Evolutionary conservation across 108 stramenopile species (phyloP).

Genomic region (Mediolabrus comicus): DNA sequence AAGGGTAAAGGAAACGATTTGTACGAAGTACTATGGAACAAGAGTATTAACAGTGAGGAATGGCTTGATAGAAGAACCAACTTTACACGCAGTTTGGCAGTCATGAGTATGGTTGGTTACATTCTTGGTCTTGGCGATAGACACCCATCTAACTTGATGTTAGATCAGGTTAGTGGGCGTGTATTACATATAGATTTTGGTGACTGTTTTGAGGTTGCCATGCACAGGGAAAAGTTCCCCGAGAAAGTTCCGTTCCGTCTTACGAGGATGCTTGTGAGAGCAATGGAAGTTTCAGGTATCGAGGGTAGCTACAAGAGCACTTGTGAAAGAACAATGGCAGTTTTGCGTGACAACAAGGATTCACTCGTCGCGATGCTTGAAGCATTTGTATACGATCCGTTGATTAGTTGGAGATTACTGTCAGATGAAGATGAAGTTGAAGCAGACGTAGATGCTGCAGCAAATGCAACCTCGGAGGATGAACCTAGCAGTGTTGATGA

Average conservation of each 20-base stretch:
- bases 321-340: constrained; percentile 95
- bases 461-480: not conserved
- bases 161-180: constrained; percentile 91
- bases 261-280: constrained; percentile 98
- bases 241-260: constrained; percentile 99
- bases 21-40: constrained; percentile 95
- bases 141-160: constrained; percentile 92
- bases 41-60: constrained; percentile 92
- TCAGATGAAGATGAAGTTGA: constrained; percentile 22
- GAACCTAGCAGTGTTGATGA: not conserved
- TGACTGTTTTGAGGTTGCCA: constrained; percentile 97
- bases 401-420: constrained; percentile 97
- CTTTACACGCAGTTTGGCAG: constrained; percentile 95
- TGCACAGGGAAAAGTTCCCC: constrained; percentile 97
- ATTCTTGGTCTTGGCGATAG: constrained; percentile 91
- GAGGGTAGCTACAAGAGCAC: constrained; percentile 98
- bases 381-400: constrained; percentile 99
- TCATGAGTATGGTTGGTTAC: constrained; percentile 99
- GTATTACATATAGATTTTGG: constrained; percentile 97
- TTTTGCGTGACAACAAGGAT: constrained; percentile 94
- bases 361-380: constrained; percentile 98
- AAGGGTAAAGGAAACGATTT: constrained; percentile 92
- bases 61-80: constrained; percentile 97
- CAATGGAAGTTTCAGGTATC: constrained; percentile 99
- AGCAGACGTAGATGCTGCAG: not conserved